phyloP scores from a whole-genome alignment of 768 basidiomycete species.

The Boletellus emodensis region DNA sequence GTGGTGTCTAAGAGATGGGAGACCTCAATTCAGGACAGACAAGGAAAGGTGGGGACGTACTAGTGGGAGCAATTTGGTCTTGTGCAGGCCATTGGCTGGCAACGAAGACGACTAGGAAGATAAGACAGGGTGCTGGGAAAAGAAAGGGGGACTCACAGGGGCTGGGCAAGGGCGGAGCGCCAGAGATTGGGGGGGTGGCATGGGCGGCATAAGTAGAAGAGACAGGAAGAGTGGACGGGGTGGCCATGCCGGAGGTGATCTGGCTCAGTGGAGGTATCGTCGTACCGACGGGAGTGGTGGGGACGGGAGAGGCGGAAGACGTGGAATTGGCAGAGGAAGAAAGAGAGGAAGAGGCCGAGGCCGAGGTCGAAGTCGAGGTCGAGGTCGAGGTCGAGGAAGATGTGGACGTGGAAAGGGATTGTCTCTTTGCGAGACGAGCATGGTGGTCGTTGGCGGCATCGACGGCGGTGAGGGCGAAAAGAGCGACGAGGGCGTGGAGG shows the following conservation, averaged over 20 bases:
- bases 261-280: slow-evolving; percentile 53
- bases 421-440: slow-evolving; percentile 36
- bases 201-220: slow-evolving; percentile 56
- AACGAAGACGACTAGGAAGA: slow-evolving; percentile 41
- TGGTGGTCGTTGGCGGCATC: slow-evolving; percentile 40
- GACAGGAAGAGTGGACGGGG: slow-evolving; percentile 44
- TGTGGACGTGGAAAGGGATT: slow-evolving; percentile 14
- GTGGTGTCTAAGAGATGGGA: slow-evolving; percentile 10
- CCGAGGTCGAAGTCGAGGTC: slow-evolving; percentile 7
- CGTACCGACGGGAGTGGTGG: slow-evolving; percentile 35
- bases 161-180: slow-evolving; percentile 64
- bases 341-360: not conserved
- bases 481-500: slow-evolving; percentile 43
- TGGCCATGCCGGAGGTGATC: slow-evolving; percentile 63
- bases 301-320: slow-evolving; percentile 13
- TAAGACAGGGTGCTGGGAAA: not conserved
- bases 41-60: slow-evolving; percentile 34
- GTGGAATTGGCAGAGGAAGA: not conserved
- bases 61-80: slow-evolving; percentile 56
- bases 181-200: slow-evolving; percentile 55
- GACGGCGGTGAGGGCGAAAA: slow-evolving; percentile 41
- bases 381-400: slow-evolving; percentile 5
- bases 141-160: slow-evolving; percentile 41
- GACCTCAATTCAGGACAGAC: not conserved
- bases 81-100: slow-evolving; percentile 55